Conservation (phyloP, 2,329 filamentous ascomycete genomes). For the Zarea fungicola region DNA sequence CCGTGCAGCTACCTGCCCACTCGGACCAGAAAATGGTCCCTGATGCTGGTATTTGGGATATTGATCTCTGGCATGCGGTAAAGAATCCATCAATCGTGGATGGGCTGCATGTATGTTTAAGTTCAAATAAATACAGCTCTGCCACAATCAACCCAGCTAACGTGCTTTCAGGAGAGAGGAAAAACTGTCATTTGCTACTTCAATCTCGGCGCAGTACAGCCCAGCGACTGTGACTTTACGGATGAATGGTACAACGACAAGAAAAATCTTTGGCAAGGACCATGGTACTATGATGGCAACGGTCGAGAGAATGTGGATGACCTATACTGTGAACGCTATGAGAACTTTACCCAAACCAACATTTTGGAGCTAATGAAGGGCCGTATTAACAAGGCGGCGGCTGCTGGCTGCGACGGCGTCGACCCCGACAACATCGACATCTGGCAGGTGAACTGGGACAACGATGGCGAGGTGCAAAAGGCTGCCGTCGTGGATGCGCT, state of each 20-base stretch:
- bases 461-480: neutral
- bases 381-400: slow-evolving; percentile 24
- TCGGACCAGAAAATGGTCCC: neutral
- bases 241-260: neutral
- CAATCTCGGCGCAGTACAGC: slow-evolving; percentile 27
- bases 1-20: neutral
- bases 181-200: slow-evolving; percentile 31
- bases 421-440: slow-evolving; percentile 31
- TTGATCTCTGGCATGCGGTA: slow-evolving; percentile 7
- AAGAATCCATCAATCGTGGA: neutral
- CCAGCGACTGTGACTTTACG: slow-evolving; percentile 2
- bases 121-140: neutral
- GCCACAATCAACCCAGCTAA: neutral
- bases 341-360: slow-evolving; percentile 22
- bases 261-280: neutral
- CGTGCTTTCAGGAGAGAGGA: slow-evolving; percentile 2
- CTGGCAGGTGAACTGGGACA: neutral
- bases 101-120: slow-evolving; percentile 5
- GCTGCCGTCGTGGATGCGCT: slow-evolving; percentile 14
- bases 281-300: slow-evolving; percentile 22
- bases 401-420: slow-evolving; percentile 28
- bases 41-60: slow-evolving; percentile 8
- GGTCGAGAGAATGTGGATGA: neutral
- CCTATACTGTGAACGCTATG: slow-evolving; percentile 22
- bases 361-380: slow-evolving; percentile 27